Evolutionary conservation across 257 asterid species (phyloP).

Genomic region (Solanum verrucosum): DNA sequence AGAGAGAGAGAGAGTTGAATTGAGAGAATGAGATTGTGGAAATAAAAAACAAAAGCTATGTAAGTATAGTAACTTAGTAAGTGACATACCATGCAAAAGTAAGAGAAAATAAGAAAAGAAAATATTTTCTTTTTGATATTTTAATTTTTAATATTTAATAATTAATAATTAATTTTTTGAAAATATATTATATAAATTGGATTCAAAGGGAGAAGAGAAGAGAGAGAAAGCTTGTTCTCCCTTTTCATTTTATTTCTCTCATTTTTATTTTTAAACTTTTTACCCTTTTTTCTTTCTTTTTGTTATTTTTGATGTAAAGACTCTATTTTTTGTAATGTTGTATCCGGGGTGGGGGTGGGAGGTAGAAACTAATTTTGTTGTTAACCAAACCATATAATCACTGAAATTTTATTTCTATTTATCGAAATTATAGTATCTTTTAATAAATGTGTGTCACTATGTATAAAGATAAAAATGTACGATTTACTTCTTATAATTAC

Average conservation of each 20-base stretch:
- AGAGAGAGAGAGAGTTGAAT: neutral
- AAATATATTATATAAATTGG: neutral
- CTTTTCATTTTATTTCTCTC: neutral
- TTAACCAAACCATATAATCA: neutral
- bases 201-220: neutral
- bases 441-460: neutral
- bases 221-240: neutral
- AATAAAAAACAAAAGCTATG: neutral
- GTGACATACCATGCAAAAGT: conserved; percentile 16
- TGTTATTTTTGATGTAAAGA: neutral
- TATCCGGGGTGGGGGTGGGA: neutral
- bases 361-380: neutral
- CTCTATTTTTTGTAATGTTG: neutral
- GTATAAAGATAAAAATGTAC: neutral
- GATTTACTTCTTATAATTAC: neutral
- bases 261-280: neutral
- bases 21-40: neutral
- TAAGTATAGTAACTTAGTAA: neutral
- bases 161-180: neutral
- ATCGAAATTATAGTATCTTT: neutral
- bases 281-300: neutral
- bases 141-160: neutral
- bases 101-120: neutral
- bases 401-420: neutral
- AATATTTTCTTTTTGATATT: neutral